Conservation (phyloP, 345 rosid species). For the Syzygium aqueum region DNA sequence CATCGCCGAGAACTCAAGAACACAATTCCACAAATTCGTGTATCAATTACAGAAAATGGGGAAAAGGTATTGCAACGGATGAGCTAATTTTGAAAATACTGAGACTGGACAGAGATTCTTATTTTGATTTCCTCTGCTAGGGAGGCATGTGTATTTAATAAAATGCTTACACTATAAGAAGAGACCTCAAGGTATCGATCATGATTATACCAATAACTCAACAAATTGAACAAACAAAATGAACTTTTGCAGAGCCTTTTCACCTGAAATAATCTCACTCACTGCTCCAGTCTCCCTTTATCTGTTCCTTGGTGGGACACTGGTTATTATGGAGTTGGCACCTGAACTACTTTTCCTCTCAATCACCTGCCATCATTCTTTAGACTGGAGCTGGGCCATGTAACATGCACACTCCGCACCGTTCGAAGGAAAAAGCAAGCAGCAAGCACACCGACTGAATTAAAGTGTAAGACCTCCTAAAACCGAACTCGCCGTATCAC, state of each 20-base stretch:
- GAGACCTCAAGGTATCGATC: constrained; percentile 13
- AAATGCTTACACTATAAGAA: constrained; percentile 27
- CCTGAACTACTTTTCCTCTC: constrained; percentile 10
- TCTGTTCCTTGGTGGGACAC: constrained; percentile 7
- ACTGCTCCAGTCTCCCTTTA: constrained; percentile 17
- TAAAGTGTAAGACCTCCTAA: constrained; percentile 27
- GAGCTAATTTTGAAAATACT: neutral
- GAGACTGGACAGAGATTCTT: neutral
- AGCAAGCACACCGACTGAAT: constrained; percentile 32
- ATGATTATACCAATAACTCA: neutral
- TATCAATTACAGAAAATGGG: neutral
- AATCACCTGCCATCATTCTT: constrained; percentile 11
- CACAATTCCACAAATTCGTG: neutral
- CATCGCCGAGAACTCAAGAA: neutral
- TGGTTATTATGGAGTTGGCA: constrained; percentile 1
- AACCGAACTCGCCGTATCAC: constrained; percentile 12
- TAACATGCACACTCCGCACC: constrained; percentile 22
- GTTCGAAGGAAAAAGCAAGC: constrained; percentile 21
- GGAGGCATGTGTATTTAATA: constrained; percentile 5
- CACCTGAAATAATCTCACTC: constrained; percentile 37
- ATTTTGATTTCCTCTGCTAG: neutral
- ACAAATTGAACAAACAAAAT: constrained; percentile 27
- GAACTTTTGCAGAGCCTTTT: constrained; percentile 23
- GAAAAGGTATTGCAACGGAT: neutral
- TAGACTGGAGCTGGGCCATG: constrained; percentile 16